These are phyloP conservation scores for Tritrichomonas musculus DNA, from an alignment of 208 protist genomes.

Conservation along the genomic window DNA sequence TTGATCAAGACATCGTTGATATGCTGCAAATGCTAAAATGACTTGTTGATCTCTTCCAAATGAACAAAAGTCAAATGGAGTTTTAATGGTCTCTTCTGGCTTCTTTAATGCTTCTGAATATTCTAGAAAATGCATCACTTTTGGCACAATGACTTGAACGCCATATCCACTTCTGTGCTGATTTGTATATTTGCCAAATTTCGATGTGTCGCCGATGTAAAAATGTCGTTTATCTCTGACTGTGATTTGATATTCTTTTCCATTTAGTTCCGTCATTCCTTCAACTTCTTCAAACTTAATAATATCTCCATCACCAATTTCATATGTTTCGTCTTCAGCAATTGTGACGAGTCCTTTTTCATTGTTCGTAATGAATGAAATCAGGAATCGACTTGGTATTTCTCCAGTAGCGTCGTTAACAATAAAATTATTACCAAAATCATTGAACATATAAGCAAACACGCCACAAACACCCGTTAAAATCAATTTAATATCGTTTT, in stretches of 20 bases:
- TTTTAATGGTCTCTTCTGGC: background rate
- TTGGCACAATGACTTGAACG: slow-evolving; percentile 32
- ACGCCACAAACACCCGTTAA: slow-evolving; percentile 44
- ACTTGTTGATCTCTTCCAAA: slow-evolving; percentile 28
- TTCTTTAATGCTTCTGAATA: slow-evolving; percentile 30
- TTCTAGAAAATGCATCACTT: slow-evolving; percentile 21
- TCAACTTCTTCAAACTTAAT: slow-evolving; percentile 68
- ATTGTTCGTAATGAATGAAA: slow-evolving; percentile 40
- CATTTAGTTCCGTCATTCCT: slow-evolving; percentile 49
- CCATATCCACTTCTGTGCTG: slow-evolving; percentile 47
- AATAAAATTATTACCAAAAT: slow-evolving; percentile 48
- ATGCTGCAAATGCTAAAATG: background rate
- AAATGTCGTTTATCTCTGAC: slow-evolving; percentile 45
- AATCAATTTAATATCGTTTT: slow-evolving; percentile 47
- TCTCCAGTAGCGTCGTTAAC: slow-evolving; percentile 53
- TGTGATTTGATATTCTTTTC: slow-evolving; percentile 31
- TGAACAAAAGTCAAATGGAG: background rate
- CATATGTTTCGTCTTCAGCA: slow-evolving; percentile 58
- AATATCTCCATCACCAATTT: slow-evolving; percentile 62
- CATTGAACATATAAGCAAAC: slow-evolving; percentile 50
- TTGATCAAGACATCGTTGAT: background rate
- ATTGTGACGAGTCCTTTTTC: slow-evolving; percentile 59
- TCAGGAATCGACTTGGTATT: slow-evolving; percentile 38
- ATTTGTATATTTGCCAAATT: slow-evolving; percentile 38
- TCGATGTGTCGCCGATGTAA: slow-evolving; percentile 43